Evolutionary conservation across 805 yeast genomes (phyloP).

Genomic region (Sugiyamaella marilandica): DNA sequence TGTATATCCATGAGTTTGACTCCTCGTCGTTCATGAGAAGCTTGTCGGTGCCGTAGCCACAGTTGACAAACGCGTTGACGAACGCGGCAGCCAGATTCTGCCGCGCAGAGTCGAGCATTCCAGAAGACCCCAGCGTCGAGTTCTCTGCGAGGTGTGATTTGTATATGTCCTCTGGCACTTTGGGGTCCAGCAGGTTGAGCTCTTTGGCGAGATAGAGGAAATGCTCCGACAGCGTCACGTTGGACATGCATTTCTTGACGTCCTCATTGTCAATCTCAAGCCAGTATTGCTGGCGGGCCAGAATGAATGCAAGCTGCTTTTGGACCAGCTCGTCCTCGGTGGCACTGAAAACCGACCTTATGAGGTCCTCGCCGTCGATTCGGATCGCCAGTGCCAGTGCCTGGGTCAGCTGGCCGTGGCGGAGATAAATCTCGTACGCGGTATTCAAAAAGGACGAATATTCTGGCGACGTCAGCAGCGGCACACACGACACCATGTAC

Average conservation of each 20-base stretch:
- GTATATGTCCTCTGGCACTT: constrained; percentile 91
- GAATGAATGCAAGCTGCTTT: constrained; percentile 85
- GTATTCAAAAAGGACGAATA: constrained; percentile 81
- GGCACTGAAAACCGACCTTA: constrained; percentile 75
- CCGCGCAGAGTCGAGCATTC: constrained; percentile 75
- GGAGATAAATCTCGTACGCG: constrained; percentile 78
- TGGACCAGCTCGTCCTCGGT: constrained; percentile 66
- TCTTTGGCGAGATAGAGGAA: constrained; percentile 78
- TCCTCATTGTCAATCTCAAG: constrained; percentile 49
- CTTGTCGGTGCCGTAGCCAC: constrained; percentile 87
- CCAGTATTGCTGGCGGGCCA: constrained; percentile 81
- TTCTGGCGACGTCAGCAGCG: constrained; percentile 91
- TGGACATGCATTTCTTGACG: constrained; percentile 84
- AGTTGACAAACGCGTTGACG: constrained; percentile 84
- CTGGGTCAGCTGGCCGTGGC: constrained; percentile 76
- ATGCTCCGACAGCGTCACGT: constrained; percentile 71
- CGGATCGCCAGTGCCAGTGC: constrained; percentile 87
- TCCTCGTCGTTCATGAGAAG: constrained; percentile 65
- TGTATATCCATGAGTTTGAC: constrained; percentile 77
- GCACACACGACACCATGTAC: constrained; percentile 95
- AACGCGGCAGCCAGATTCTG: constrained; percentile 94
- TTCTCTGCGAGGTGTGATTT: constrained; percentile 78
- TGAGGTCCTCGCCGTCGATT: constrained; percentile 74
- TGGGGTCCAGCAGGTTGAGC: constrained; percentile 81
- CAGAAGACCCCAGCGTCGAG: constrained; percentile 52